Conservation (phyloP, 2,329 filamentous ascomycete genomes). For the Microthyrium microscopicum region DNA sequence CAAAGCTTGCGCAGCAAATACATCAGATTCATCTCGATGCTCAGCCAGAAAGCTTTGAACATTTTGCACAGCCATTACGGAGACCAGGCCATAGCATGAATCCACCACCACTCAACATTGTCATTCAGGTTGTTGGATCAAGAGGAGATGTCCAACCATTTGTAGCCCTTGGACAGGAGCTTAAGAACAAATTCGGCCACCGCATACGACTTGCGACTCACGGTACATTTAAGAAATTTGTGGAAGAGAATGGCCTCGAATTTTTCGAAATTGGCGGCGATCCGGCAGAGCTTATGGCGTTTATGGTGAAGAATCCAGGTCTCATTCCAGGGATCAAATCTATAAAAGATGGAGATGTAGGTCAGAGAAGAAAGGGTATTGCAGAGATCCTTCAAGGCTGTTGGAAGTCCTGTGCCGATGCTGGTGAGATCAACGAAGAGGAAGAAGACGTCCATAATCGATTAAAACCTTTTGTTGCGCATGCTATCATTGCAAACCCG, state of each 20-base stretch:
- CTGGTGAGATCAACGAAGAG: conserved; percentile 53
- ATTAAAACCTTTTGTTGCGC: conserved; percentile 63
- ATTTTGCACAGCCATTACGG: not conserved
- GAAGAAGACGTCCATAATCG: conserved; percentile 41
- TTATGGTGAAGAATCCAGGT: conserved; percentile 74
- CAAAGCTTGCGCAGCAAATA: not conserved
- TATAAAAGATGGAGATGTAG: conserved; percentile 57
- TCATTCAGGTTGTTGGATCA: conserved; percentile 70
- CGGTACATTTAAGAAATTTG: conserved; percentile 58
- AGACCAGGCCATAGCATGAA: conserved; percentile 10
- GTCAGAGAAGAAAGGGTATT: conserved; percentile 50
- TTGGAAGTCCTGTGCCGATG: conserved; percentile 62
- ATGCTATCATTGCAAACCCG: conserved; percentile 64
- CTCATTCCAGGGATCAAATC: conserved; percentile 60
- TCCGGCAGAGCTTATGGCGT: conserved; percentile 67
- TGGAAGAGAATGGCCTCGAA: conserved; percentile 56
- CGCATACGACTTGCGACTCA: conserved; percentile 66
- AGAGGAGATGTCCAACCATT: conserved; percentile 72
- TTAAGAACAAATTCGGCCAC: conserved; percentile 56
- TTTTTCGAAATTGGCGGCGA: conserved; percentile 71
- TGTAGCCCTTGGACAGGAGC: conserved; percentile 53
- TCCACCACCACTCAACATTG: conserved; percentile 51
- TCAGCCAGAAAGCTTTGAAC: conserved; percentile 8
- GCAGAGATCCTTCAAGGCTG: conserved; percentile 71
- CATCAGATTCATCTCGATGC: conserved; percentile 1